Percentiles rank a stretch among this genome's conserved stretches.
Evolutionary conservation across 2,329 filamentous ascomycete species (phyloP).

Genomic region (Intubia oerlemansii): DNA sequence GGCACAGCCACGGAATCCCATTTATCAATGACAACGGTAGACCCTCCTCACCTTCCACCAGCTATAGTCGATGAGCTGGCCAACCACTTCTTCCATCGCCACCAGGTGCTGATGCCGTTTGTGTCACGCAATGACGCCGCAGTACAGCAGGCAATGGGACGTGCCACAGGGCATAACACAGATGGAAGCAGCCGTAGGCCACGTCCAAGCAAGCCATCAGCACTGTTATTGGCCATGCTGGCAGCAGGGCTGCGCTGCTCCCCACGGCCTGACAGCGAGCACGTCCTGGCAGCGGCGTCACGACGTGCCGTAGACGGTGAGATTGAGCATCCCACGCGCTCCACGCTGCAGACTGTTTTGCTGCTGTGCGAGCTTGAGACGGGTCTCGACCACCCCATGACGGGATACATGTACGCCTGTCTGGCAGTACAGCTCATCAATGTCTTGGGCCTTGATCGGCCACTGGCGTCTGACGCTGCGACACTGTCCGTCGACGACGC

Average conservation of each 20-base stretch:
- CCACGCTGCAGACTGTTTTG: conserved; percentile 5
- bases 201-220: no score
- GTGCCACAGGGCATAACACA: no score
- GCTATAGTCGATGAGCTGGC: conserved; percentile 4
- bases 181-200: no score
- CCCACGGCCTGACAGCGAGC: conserved; percentile 1
- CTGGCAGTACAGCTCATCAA: conserved; percentile 5
- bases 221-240: conserved; percentile 5
- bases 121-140: conserved; percentile 3
- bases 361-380: conserved; percentile 5
- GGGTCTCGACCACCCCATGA: conserved; percentile 4
- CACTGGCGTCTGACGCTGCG: no score
- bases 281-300: conserved; percentile 2
- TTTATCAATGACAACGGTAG: no score
- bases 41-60: conserved; percentile 1
- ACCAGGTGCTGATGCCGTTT: conserved; percentile 6
- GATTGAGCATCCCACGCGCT: conserved; percentile 1
- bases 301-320: conserved; percentile 3
- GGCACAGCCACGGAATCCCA: no score
- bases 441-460: conserved; percentile 4
- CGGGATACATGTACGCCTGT: conserved; percentile 6
- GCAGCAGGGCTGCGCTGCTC: conserved; percentile 4
- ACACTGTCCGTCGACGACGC: conserved; percentile 2
- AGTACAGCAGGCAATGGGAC: no score
- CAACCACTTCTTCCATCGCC: conserved; percentile 4